Conservation (phyloP, 2,329 filamentous ascomycete genomes). For the Talaromyces albobiverticillius region DNA sequence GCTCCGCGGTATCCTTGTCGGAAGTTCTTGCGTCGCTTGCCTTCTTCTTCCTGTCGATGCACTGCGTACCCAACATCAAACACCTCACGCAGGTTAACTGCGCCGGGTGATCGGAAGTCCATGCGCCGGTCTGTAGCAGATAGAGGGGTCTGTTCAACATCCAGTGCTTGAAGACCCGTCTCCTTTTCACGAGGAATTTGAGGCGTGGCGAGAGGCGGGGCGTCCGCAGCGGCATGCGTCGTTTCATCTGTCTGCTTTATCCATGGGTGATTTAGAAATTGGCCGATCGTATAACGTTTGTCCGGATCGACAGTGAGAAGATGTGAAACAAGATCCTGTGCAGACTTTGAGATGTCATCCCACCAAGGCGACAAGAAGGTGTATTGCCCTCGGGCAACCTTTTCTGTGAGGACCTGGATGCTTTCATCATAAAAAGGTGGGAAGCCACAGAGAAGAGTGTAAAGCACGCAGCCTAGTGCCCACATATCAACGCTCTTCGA, state of each 20-base stretch:
- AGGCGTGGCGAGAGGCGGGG: conserved; percentile 69
- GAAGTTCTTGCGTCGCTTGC: conserved; percentile 83
- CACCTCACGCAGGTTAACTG: conserved; percentile 91
- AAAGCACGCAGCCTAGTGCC: conserved; percentile 93
- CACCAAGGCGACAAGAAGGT: conserved; percentile 99
- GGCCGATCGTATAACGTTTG: conserved; percentile 86
- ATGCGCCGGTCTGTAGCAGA: conserved; percentile 62
- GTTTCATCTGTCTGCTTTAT: conserved; percentile 69
- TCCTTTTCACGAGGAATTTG: conserved; percentile 57
- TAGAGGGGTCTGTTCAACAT: conserved; percentile 43
- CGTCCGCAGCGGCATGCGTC: conserved; percentile 65
- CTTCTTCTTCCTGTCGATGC: conserved; percentile 92
- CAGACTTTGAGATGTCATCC: conserved; percentile 95
- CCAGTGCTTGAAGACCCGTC: conserved; percentile 44
- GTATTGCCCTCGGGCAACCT: conserved; percentile 94
- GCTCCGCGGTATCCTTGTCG: conserved; percentile 64
- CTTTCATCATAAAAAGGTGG: conserved; percentile 98
- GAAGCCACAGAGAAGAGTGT: conserved; percentile 95
- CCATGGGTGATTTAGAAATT: conserved; percentile 96
- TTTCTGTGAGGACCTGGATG: conserved; percentile 94
- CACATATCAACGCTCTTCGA: conserved; percentile 99
- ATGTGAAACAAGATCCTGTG: conserved; percentile 91
- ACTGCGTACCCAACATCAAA: conserved; percentile 99
- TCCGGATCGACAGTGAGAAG: conserved; percentile 92
- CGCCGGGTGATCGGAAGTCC: conserved; percentile 94